Evolutionary conservation across 2,329 filamentous ascomycete genomes (phyloP).

Genomic region (Mycocentrospora acerina): DNA sequence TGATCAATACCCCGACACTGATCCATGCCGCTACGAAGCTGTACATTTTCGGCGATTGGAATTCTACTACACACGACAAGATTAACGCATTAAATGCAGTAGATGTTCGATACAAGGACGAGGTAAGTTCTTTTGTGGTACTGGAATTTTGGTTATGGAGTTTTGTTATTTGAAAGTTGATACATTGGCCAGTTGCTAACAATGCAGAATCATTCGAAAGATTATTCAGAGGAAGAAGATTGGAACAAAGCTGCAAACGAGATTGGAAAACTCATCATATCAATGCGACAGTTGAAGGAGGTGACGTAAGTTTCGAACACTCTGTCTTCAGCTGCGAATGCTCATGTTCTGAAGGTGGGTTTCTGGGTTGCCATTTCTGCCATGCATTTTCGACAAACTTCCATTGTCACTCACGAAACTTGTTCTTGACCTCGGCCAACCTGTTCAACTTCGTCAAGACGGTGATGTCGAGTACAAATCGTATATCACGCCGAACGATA

Average conservation of each 20-base stretch:
- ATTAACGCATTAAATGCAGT: background rate
- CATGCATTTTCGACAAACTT: slow-evolving; percentile 21
- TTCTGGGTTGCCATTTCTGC: slow-evolving; percentile 27
- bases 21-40: slow-evolving; percentile 18
- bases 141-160: background rate
- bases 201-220: background rate
- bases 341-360: slow-evolving; percentile 27
- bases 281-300: slow-evolving; percentile 26
- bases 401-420: slow-evolving; percentile 27
- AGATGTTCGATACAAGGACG: background rate
- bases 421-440: slow-evolving; percentile 28
- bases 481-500: slow-evolving; percentile 24
- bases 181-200: background rate
- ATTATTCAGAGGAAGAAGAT: slow-evolving; percentile 7
- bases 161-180: background rate
- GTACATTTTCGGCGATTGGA: slow-evolving; percentile 31
- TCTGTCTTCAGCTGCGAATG: background rate
- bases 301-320: slow-evolving; percentile 24
- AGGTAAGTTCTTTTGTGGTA: background rate
- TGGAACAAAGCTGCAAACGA: slow-evolving; percentile 17
- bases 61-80: slow-evolving; percentile 1
- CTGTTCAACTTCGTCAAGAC: slow-evolving; percentile 17
- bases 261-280: slow-evolving; percentile 20
- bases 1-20: slow-evolving; percentile 3
- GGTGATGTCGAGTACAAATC: slow-evolving; percentile 11